Evolutionary conservation across 805 yeast genomes (phyloP), one percentile per base, ranked within the genome.

Genomic region (Wickerhamomyces strasburgensis): DNA sequence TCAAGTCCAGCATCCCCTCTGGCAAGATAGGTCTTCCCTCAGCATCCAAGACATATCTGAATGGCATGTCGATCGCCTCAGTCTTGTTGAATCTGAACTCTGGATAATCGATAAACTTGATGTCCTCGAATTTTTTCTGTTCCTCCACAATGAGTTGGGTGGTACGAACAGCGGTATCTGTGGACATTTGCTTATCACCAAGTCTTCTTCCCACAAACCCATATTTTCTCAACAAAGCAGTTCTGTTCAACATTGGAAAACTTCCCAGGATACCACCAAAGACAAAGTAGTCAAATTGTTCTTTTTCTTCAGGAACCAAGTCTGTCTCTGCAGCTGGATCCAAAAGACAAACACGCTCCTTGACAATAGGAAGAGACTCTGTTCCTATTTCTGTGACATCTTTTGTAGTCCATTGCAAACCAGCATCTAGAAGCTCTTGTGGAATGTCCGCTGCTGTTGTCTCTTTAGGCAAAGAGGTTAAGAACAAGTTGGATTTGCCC

Each of bases 41-140:
- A 0, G 53, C 58, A 49, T 84, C 84, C 40, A 80, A 62, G 14
- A 90, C 82, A 52, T 90, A 90, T 56, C 98, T 72, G 65, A 90
- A 90, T 3, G 98, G 98, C 98, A 90, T 90, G 57, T 90, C 97
- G 0, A 96, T 88, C 3, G 95, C 84, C 61, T 93, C 98, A 54
- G 84, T 77, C 57, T 81, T 82, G 61, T 70, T 81, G 65, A 84
- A 90, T 56, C 87, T 76, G 49, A 90, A 82, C 61, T 90, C 98
- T 4, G 98, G 98, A 57, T 85, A 88, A 58, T 93, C 98, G 35
- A 90, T 77, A 57, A 86, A 90, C 38, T 75, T 73, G 44, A 93
- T 86, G 35, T 84, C 74, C 44, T 83, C 84, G 50, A 90, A 84
- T 17, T 60, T 56, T 2, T 51, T 65, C 37, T 70, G 63, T 29